Evolutionary conservation across 352 stramenopile genomes (phyloP).

Genomic region (Saprolegnia diclina): DNA sequence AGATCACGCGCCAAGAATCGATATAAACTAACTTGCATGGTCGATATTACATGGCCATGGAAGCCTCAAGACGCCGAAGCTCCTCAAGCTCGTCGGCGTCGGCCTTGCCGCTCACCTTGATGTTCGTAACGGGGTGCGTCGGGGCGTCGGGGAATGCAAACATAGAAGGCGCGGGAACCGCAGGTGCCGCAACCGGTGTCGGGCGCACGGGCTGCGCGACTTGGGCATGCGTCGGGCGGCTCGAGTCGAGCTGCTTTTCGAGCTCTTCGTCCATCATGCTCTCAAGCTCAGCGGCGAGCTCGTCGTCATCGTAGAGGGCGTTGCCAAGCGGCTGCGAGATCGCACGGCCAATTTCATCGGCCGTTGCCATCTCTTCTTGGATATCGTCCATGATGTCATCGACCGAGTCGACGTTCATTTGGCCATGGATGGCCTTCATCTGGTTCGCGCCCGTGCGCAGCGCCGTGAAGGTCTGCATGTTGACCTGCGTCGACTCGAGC

Average conservation of each 20-base stretch:
- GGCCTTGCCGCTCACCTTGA: constrained; percentile 57
- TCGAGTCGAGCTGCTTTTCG: constrained; percentile 31
- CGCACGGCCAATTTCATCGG: constrained; percentile 90
- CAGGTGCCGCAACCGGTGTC: constrained; percentile 16
- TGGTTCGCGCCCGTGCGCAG: constrained; percentile 89
- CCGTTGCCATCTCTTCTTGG: constrained; percentile 95
- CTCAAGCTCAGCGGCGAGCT: constrained; percentile 92
- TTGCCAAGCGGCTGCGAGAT: constrained; percentile 92
- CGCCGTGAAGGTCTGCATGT: constrained; percentile 96
- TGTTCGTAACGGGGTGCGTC: constrained; percentile 67
- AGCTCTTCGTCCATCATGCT: constrained; percentile 90
- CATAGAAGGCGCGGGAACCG: constrained; percentile 28
- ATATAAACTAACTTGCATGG: constrained; percentile 10
- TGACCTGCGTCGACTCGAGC: constrained; percentile 88
- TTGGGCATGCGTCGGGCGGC: constrained; percentile 30
- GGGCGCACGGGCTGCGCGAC: constrained; percentile 25
- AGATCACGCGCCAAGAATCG: background rate
- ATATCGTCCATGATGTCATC: constrained; percentile 98
- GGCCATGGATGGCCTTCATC: constrained; percentile 93
- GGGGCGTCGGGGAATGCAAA: constrained; percentile 79
- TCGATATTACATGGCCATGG: constrained; percentile 65
- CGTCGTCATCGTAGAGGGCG: constrained; percentile 90
- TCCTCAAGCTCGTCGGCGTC: constrained; percentile 83
- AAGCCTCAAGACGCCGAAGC: constrained; percentile 77
- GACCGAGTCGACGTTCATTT: constrained; percentile 96